Conservation (phyloP, 371 early-diverging fungal genomes). For the Mortierella sp. region DNA sequence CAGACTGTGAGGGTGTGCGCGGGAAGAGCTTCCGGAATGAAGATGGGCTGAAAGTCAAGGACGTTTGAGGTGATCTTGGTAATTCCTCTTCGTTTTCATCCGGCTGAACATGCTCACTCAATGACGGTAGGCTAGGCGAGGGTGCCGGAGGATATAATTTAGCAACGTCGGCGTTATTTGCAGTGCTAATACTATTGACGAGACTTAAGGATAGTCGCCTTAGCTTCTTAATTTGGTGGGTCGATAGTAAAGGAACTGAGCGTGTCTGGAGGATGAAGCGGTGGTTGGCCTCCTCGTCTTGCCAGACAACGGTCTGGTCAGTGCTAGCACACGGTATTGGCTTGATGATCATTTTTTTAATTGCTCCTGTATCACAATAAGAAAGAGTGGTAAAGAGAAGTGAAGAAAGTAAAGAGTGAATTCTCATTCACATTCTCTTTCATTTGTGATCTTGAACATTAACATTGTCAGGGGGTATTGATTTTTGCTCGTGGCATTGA, state of each 20-base stretch:
- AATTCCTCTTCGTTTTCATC: not conserved
- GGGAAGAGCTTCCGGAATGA: conserved; percentile 30
- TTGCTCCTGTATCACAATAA: not conserved
- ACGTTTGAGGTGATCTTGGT: conserved; percentile 4
- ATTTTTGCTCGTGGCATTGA: too few species aligned
- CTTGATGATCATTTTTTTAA: conserved; percentile 55
- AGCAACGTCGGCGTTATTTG: not conserved
- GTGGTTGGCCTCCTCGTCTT: conserved; percentile 56
- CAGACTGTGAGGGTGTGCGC: conserved; percentile 17
- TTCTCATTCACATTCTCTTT: too few species aligned
- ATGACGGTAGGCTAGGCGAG: conserved; percentile 12
- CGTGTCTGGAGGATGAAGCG: conserved; percentile 53
- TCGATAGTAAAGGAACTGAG: conserved; percentile 35
- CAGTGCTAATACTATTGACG: conserved; percentile 32
- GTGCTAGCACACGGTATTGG: conserved; percentile 30
- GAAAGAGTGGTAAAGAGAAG: not conserved
- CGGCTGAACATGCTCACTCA: conserved; percentile 9
- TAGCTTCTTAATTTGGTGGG: conserved; percentile 53
- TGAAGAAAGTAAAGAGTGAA: not conserved
- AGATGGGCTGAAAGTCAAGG: conserved; percentile 8
- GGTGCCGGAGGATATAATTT: not conserved
- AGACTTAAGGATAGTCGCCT: conserved; percentile 42
- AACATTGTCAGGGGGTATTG: too few species aligned
- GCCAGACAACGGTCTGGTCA: conserved; percentile 47
- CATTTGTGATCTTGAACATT: too few species aligned